Percentiles rank a stretch among this genome's conserved stretches.
Evolutionary conservation across 257 asterid genomes (phyloP).

Genomic region (Schizonepeta tenuifolia): DNA sequence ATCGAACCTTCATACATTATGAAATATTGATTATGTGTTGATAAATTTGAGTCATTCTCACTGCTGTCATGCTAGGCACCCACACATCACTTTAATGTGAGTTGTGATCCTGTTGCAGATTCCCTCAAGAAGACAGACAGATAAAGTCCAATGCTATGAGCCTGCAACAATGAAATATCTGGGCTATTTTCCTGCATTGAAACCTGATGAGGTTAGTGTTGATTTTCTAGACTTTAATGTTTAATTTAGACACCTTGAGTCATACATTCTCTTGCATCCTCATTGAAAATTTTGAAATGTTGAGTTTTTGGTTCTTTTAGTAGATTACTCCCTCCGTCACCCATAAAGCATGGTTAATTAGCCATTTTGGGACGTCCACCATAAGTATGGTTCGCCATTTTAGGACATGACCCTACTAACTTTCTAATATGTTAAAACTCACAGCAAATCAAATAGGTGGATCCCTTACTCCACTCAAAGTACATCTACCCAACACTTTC

Average conservation of each 20-base stretch:
- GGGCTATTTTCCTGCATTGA: conserved; percentile 82
- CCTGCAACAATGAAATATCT: conserved; percentile 99
- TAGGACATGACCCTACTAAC: no score
- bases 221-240: conserved; percentile 17
- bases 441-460: no score
- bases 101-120: conserved; percentile 53
- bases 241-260: not conserved
- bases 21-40: conserved; percentile 5
- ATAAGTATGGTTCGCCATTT: no score
- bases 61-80: conserved; percentile 4
- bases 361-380: no score
- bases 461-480: no score
- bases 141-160: conserved; percentile 97
- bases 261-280: conserved; percentile 11
- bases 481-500: no score
- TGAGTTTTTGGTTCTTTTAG: conserved; percentile 11
- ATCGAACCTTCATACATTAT: not conserved
- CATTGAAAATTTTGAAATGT: conserved; percentile 11
- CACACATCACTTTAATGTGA: conserved; percentile 26
- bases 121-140: conserved; percentile 95
- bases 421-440: no score
- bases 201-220: conserved; percentile 78
- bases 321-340: not conserved
- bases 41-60: conserved; percentile 10
- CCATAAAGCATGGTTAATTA: no score